Percentiles rank a stretch among this genome's conserved stretches.
These are phyloP conservation scores for Trichophaea hybrida DNA, from an alignment of 2,329 filamentous ascomycete genomes.

Conservation along the genomic window DNA sequence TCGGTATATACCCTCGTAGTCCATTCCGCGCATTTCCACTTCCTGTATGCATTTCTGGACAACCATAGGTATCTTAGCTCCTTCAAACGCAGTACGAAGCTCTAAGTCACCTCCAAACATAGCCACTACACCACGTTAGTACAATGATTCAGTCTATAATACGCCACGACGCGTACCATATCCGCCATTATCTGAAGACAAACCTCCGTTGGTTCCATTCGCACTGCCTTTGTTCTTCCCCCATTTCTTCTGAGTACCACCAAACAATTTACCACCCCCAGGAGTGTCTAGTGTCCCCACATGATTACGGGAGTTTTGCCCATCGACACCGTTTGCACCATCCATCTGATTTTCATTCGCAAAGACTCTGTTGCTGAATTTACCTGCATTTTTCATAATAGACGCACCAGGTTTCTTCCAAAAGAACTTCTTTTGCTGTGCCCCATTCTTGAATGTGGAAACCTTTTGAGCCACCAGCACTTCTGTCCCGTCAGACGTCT, in stretches of 20 bases:
- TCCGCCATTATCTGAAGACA: slow-evolving; percentile 32
- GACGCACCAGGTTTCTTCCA: slow-evolving; percentile 96
- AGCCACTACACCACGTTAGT: slow-evolving; percentile 29
- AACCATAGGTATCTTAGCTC: slow-evolving; percentile 74
- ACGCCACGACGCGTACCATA: slow-evolving; percentile 30
- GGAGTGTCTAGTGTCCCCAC: slow-evolving; percentile 3
- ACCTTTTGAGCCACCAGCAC: slow-evolving; percentile 68
- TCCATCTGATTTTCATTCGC: slow-evolving; percentile 37
- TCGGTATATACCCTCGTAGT: slow-evolving; percentile 91
- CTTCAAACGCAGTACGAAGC: slow-evolving; percentile 75
- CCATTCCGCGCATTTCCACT: slow-evolving; percentile 91
- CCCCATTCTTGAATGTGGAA: slow-evolving; percentile 75
- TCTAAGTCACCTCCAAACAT: slow-evolving; percentile 84
- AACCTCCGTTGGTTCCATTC: slow-evolving; percentile 34
- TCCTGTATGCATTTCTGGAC: slow-evolving; percentile 92
- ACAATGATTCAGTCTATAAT: slow-evolving; percentile 1
- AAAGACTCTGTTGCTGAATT: slow-evolving; percentile 86
- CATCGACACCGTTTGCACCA: slow-evolving; percentile 16
- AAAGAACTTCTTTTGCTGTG: slow-evolving; percentile 90
- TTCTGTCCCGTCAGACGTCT: slow-evolving; percentile 45
- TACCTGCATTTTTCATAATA: slow-evolving; percentile 83
- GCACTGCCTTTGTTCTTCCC: slow-evolving; percentile 26
- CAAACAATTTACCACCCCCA: slow-evolving; percentile 36
- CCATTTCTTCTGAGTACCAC: slow-evolving; percentile 34
- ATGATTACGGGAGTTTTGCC: background rate